These are phyloP conservation scores for Hydnomerulius pinastri DNA, from an alignment of 768 basidiomycete species.

Conservation along the genomic window DNA sequence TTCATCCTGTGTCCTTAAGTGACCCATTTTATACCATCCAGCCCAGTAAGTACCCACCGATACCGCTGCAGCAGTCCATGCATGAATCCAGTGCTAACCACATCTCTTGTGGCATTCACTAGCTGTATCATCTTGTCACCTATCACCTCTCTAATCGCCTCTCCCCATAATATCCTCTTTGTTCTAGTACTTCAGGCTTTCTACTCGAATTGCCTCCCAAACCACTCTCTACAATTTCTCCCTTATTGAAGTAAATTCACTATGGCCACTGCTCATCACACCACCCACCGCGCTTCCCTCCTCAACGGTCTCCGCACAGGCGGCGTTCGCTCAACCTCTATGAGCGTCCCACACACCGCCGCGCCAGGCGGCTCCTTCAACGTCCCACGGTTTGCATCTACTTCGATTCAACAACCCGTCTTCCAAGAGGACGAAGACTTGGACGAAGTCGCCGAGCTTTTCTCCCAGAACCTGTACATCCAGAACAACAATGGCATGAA, in stretches of 20 bases:
- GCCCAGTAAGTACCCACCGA: conserved; percentile 6
- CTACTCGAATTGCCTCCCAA: conserved; percentile 10
- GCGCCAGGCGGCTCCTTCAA: conserved; percentile 64
- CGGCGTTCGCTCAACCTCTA: conserved; percentile 79
- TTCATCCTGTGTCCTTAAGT: conserved; percentile 9
- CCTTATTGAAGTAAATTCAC: conserved; percentile 15
- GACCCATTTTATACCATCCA: conserved; percentile 16
- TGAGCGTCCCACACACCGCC: conserved; percentile 63
- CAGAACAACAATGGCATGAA: conserved; percentile 33
- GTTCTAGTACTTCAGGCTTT: conserved; percentile 13
- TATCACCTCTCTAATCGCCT: conserved; percentile 28
- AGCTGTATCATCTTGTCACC: conserved; percentile 19
- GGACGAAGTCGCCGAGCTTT: conserved; percentile 61
- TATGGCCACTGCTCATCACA: conserved; percentile 45
- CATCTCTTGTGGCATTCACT: not conserved
- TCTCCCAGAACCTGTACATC: conserved; percentile 53
- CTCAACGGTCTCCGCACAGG: conserved; percentile 89
- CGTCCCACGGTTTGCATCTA: conserved; percentile 53
- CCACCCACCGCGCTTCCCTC: conserved; percentile 76
- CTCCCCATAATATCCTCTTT: conserved; percentile 29
- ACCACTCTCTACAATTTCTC: conserved; percentile 17
- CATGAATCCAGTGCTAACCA: not conserved
- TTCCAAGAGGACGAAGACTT: conserved; percentile 56
- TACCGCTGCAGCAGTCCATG: not conserved
- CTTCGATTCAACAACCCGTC: conserved; percentile 43